Evolutionary conservation across 129 eudicot genomes (phyloP).

Genomic region (Lactuca sativa): DNA sequence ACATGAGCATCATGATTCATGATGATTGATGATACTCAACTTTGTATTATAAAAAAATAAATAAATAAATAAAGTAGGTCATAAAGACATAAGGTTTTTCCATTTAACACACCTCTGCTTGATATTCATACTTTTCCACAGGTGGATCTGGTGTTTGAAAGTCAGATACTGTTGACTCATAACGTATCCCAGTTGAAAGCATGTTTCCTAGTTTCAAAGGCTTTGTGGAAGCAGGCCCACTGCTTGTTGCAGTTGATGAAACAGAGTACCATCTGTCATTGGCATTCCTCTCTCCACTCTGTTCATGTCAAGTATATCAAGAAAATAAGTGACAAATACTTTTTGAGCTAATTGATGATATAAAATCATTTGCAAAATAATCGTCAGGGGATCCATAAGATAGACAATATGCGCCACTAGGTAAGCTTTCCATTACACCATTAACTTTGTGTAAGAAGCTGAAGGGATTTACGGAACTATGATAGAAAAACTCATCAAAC

Average conservation of each 20-base stretch:
- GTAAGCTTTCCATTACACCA: background rate
- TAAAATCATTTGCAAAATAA: background rate
- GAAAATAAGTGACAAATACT: background rate
- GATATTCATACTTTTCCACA: conserved; percentile 85
- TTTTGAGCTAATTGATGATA: background rate
- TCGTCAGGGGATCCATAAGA: conserved; percentile 1
- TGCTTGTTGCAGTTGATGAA: conserved; percentile 27
- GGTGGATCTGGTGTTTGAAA: conserved; percentile 53
- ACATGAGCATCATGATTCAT: background rate
- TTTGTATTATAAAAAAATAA: background rate
- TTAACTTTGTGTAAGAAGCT: background rate
- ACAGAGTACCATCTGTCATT: conserved; percentile 60
- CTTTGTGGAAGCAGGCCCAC: conserved; percentile 30
- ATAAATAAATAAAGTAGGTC: background rate
- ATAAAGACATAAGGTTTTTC: background rate
- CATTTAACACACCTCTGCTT: conserved; percentile 74
- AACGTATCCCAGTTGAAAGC: conserved; percentile 43
- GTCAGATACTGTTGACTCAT: conserved; percentile 74
- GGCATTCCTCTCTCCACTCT: conserved; percentile 50
- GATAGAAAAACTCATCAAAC: background rate
- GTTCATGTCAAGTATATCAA: conserved; percentile 22
- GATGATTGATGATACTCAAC: background rate
- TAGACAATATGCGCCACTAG: conserved; percentile 1
- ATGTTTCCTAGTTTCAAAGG: conserved; percentile 34
- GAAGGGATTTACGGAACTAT: background rate